phyloP scores from a whole-genome alignment of 768 basidiomycete genomes.

The Leccinum boreale region DNA sequence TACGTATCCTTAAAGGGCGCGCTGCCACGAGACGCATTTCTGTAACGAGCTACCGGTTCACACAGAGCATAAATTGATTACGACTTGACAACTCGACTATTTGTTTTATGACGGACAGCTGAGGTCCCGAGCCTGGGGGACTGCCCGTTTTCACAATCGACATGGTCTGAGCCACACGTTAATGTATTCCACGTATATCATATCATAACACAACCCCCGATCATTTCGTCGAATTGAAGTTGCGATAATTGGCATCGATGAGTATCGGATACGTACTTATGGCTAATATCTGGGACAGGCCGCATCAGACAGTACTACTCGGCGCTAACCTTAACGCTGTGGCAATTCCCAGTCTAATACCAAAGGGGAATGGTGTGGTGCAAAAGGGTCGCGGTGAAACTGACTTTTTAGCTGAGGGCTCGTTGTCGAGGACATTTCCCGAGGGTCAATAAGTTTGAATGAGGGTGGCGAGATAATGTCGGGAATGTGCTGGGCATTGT shows the following conservation, averaged over 20 bases:
- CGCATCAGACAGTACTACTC: slow-evolving; percentile 20
- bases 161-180: slow-evolving; percentile 3
- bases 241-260: slow-evolving; percentile 16
- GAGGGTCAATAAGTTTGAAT: not conserved
- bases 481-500: slow-evolving; percentile 6
- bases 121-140: not conserved
- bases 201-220: slow-evolving; percentile 14
- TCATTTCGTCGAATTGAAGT: slow-evolving; percentile 17
- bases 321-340: slow-evolving; percentile 13
- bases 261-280: slow-evolving; percentile 18
- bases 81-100: not conserved
- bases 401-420: not conserved
- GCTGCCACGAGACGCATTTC: slow-evolving; percentile 53
- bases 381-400: slow-evolving; percentile 9
- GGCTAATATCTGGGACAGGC: slow-evolving; percentile 10
- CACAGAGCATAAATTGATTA: slow-evolving; percentile 10
- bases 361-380: slow-evolving; percentile 8
- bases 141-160: not conserved
- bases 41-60: slow-evolving; percentile 31
- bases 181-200: slow-evolving; percentile 29
- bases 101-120: not conserved
- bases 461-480: not conserved
- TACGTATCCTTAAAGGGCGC: slow-evolving; percentile 39
- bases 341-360: slow-evolving; percentile 13
- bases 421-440: slow-evolving; percentile 1